These are phyloP conservation scores for Juglanconis sp. DNA, from an alignment of 2,329 filamentous ascomycete species.

Conservation along the genomic window DNA sequence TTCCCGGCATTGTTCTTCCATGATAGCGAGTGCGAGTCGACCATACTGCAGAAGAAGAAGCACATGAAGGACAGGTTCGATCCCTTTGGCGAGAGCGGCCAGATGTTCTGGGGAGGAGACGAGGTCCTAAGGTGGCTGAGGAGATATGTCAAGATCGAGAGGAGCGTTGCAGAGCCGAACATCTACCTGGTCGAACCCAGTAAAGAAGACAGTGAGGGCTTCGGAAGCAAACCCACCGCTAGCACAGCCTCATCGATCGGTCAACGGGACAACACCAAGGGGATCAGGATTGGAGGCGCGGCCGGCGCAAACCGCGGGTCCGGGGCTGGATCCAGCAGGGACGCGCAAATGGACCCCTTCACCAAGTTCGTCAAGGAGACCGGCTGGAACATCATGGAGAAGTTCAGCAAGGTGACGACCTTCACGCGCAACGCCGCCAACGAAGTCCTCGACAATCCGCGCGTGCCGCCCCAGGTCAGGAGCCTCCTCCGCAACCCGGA, in stretches of 20 bases:
- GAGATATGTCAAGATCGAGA: constrained; percentile 77
- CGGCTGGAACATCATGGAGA: constrained; percentile 93
- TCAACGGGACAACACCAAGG: constrained; percentile 34
- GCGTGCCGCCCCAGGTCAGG: constrained; percentile 82
- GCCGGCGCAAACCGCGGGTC: constrained; percentile 29
- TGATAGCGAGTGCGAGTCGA: constrained; percentile 93
- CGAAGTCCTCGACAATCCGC: constrained; percentile 86
- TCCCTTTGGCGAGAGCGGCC: constrained; percentile 78
- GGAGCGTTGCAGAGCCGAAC: constrained; percentile 81
- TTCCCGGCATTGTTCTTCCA: constrained; percentile 98
- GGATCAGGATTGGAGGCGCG: constrained; percentile 29
- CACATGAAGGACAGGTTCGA: constrained; percentile 81
- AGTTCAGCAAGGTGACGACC: constrained; percentile 94
- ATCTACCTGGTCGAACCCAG: constrained; percentile 88
- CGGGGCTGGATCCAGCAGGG: constrained; percentile 41
- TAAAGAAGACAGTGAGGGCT: constrained; percentile 78
- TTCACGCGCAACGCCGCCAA: constrained; percentile 91
- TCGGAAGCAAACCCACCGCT: constrained; percentile 61
- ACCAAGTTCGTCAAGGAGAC: constrained; percentile 93
- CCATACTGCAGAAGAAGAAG: constrained; percentile 89
- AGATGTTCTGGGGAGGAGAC: constrained; percentile 97
- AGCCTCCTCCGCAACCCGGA: constrained; percentile 86
- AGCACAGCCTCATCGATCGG: constrained; percentile 41
- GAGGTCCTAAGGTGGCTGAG: constrained; percentile 90
- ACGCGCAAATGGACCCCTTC: constrained; percentile 85